Conservation (phyloP, 352 stramenopile genomes). For the Pythium sp. region DNA sequence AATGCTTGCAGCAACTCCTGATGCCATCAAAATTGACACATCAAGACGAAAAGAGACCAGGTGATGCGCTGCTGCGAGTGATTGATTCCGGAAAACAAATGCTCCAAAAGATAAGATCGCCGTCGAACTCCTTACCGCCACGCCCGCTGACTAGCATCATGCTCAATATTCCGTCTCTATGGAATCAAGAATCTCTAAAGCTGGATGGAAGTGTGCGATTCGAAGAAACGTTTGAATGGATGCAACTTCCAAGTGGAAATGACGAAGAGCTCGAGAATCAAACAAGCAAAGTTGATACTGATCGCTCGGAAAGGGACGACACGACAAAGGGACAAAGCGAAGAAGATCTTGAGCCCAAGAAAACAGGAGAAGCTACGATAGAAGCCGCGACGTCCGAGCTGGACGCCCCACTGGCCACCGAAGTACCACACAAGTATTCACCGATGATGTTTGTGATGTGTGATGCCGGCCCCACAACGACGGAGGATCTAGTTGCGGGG, state of each 20-base stretch:
- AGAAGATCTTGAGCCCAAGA: background rate
- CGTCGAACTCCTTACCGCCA: background rate
- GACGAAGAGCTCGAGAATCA: background rate
- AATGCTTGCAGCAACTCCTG: conserved; percentile 2
- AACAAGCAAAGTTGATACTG: background rate
- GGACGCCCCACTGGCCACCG: background rate
- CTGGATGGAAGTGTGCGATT: conserved; percentile 10
- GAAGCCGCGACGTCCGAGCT: background rate
- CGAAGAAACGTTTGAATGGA: conserved; percentile 17
- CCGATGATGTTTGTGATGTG: conserved; percentile 2
- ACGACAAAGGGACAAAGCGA: background rate
- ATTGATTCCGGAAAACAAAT: background rate
- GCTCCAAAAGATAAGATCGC: background rate
- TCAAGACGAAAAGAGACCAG: conserved; percentile 3
- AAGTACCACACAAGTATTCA: background rate
- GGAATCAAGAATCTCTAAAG: conserved; percentile 18
- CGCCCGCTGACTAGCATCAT: conserved; percentile 23
- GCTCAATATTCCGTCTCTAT: conserved; percentile 31
- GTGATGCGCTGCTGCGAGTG: conserved; percentile 3
- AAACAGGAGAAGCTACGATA: background rate
- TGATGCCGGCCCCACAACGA: conserved; percentile 7
- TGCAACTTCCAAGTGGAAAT: background rate
- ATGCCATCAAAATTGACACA: conserved; percentile 2
- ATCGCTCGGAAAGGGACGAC: background rate
- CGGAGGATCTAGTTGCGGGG: conserved; percentile 12